A percentile compares a stretch with the other conserved stretches of the same genome.
Evolutionary conservation across 306 rosid genomes (phyloP).

Genomic region (Morella rubra): DNA sequence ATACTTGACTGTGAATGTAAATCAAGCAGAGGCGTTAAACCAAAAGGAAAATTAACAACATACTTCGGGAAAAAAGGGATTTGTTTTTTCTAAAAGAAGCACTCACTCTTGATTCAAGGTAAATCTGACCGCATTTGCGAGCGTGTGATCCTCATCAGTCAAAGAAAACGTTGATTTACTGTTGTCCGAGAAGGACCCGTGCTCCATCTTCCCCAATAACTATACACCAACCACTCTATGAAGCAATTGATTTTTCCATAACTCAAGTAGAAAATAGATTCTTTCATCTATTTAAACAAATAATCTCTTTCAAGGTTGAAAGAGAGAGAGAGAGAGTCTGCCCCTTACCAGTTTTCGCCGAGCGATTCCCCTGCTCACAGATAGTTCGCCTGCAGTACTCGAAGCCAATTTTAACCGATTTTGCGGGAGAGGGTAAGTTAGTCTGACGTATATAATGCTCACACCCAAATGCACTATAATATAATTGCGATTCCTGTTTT

Average conservation of each 20-base stretch:
- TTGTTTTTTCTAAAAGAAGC: neutral
- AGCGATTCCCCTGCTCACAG: neutral
- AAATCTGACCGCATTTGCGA: constrained; percentile 69
- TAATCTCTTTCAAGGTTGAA: neutral
- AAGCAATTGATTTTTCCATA: neutral
- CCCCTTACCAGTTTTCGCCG: neutral
- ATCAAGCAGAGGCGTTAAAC: neutral
- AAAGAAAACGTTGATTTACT: constrained; percentile 68
- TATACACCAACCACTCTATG: neutral
- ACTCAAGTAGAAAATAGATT: neutral
- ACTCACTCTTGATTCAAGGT: constrained; percentile 77
- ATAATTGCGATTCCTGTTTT: too few relatives aligned
- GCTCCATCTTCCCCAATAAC: constrained; percentile 50
- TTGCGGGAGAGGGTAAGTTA: neutral
- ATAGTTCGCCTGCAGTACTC: neutral
- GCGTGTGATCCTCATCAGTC: constrained; percentile 70
- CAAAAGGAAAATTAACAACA: neutral
- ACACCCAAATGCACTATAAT: neutral
- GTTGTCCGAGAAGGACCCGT: constrained; percentile 53
- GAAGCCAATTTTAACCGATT: neutral
- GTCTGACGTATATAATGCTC: neutral
- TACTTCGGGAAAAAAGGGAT: neutral
- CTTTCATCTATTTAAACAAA: neutral
- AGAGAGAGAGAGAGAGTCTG: neutral
- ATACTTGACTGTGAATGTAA: neutral